These are phyloP conservation scores for Magnaporthiopsis rhizophila DNA, from an alignment of 2,329 filamentous ascomycete species.

Conservation along the genomic window DNA sequence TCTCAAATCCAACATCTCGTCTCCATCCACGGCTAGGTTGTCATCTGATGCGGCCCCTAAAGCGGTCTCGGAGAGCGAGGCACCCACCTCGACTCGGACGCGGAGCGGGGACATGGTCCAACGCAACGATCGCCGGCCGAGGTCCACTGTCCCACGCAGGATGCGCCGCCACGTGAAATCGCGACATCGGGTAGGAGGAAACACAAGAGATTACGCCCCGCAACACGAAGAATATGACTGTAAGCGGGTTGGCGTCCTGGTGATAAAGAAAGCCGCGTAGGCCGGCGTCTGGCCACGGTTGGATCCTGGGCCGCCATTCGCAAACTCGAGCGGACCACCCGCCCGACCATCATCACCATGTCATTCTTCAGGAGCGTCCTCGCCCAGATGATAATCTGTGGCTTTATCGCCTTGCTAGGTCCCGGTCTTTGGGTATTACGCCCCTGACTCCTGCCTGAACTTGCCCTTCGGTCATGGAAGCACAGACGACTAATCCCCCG, in stretches of 20 bases:
- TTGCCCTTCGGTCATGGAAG: too few relatives aligned
- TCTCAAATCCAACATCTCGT: too few relatives aligned
- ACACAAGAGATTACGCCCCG: not conserved
- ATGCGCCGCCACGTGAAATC: not conserved
- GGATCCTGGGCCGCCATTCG: too few relatives aligned
- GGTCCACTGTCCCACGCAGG: not conserved
- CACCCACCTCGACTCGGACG: too few relatives aligned
- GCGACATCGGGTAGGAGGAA: not conserved
- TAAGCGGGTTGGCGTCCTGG: not conserved
- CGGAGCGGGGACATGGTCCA: too few relatives aligned
- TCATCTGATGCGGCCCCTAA: too few relatives aligned
- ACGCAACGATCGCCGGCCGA: not conserved
- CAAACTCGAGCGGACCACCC: not conserved
- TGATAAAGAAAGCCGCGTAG: not conserved
- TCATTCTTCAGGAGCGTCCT: constrained; percentile 6
- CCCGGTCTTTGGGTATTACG: constrained; percentile 5
- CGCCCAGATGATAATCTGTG: constrained; percentile 8
- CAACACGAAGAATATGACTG: not conserved
- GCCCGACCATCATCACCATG: not conserved
- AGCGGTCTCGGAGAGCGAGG: too few relatives aligned
- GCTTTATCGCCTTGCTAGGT: constrained; percentile 3
- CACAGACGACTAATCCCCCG: too few relatives aligned
- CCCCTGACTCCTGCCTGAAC: not conserved
- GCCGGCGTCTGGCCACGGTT: not conserved
- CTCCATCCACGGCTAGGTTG: too few relatives aligned